A percentile compares a stretch with the other conserved stretches of the same genome.
phyloP scores from a whole-genome alignment of 306 rosid genomes.

The Alnus rubra region DNA sequence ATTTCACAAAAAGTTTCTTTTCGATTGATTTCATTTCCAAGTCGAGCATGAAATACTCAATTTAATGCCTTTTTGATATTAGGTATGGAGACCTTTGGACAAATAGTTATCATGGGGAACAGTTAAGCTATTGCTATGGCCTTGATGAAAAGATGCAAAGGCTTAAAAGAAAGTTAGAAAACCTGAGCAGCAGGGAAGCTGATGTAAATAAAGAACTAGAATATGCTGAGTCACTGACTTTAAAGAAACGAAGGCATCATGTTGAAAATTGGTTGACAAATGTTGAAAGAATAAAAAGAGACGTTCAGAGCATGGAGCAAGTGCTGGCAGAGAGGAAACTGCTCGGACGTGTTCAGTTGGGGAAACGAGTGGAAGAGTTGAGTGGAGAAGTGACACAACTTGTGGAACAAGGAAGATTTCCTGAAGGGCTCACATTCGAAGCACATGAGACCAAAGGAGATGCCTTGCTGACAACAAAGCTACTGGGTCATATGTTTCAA shows the following conservation, averaged over 20 bases:
- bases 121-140: constrained; percentile 4
- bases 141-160: constrained; percentile 18
- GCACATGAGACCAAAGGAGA: constrained; percentile 25
- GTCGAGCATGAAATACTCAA: not conserved
- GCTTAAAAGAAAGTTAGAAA: constrained; percentile 31
- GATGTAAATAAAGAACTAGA: constrained; percentile 32
- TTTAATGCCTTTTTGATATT: not conserved
- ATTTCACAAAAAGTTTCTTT: not conserved
- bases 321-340: constrained; percentile 18
- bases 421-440: constrained; percentile 23
- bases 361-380: constrained; percentile 16
- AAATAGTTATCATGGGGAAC: not conserved
- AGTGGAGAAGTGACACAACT: constrained; percentile 28
- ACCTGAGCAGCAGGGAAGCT: constrained; percentile 30
- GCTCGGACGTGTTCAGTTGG: constrained; percentile 4
- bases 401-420: constrained; percentile 29
- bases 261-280: constrained; percentile 28
- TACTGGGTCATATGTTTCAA: constrained; percentile 29
- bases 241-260: constrained; percentile 26
- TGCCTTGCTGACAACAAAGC: constrained; percentile 27
- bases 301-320: constrained; percentile 23
- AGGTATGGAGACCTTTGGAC: constrained; percentile 9
- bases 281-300: constrained; percentile 24
- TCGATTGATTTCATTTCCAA: not conserved
- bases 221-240: constrained; percentile 22